Evolutionary conservation across 768 basidiomycete species (phyloP).

Genomic region (Hypsizygus marmoreus): DNA sequence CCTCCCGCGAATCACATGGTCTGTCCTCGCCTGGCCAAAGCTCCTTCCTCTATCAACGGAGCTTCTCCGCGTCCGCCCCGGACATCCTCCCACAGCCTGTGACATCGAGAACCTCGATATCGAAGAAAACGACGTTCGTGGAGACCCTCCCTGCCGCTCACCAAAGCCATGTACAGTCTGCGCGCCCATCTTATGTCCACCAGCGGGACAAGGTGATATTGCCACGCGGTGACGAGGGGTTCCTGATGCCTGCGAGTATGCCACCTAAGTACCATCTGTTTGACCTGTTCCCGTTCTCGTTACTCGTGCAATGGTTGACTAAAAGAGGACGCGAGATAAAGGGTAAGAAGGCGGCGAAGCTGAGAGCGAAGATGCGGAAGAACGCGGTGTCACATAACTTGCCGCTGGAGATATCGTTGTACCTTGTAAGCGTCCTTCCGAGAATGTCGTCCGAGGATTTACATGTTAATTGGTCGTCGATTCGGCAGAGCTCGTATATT

Average conservation of each 20-base stretch:
- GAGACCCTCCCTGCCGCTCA: background rate
- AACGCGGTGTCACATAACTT: slow-evolving; percentile 57
- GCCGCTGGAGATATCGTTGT: slow-evolving; percentile 70
- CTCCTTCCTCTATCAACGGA: slow-evolving; percentile 27
- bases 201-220: slow-evolving; percentile 37
- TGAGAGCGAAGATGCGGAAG: slow-evolving; percentile 51
- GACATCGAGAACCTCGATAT: slow-evolving; percentile 24
- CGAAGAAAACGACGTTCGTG: slow-evolving; percentile 16
- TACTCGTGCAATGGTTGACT: slow-evolving; percentile 49
- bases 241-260: slow-evolving; percentile 52
- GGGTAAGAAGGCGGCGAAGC: slow-evolving; percentile 62
- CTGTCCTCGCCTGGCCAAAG: slow-evolving; percentile 4
- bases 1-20: slow-evolving; percentile 9
- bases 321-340: slow-evolving; percentile 50
- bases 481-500: slow-evolving; percentile 65
- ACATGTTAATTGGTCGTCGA: slow-evolving; percentile 1
- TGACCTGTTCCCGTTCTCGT: slow-evolving; percentile 72
- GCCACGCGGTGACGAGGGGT: slow-evolving; percentile 42
- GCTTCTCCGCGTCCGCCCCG: slow-evolving; percentile 15
- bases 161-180: background rate
- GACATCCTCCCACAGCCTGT: slow-evolving; percentile 26
- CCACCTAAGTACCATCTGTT: slow-evolving; percentile 63
- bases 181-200: background rate
- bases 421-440: slow-evolving; percentile 46
- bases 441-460: background rate